Base-by-base conservation (phyloP, 2,329 filamentous ascomycete genomes). In the Hymenoscyphus infarciens region DNA sequence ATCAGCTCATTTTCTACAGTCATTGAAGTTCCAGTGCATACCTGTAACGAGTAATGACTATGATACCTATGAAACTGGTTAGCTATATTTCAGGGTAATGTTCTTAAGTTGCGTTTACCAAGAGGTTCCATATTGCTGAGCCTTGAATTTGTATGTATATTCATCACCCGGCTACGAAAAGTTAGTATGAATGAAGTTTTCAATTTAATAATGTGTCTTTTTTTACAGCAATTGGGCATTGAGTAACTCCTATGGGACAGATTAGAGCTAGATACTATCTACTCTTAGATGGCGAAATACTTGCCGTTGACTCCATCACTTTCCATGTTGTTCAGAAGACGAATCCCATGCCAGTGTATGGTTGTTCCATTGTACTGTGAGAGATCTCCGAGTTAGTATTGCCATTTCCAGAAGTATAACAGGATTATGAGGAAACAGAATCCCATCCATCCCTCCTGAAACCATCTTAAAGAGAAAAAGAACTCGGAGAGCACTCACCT, bases 331-430 rank as follows among this genome's bases (percentile, higher is more conserved):
- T 39, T 31, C 7, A 77, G 68, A 63, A 79, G 76, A 10, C 77
- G 69, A 15, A 81, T 67, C 22, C 80, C 80, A 64, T 82, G 80
- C 77, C 77, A 82, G 64, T 82, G 80, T n/a, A 82, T 75, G 5
- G 77, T 73, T 4, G 79, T 82, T 27, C 79, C 80, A 55, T 81
- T 80, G 38, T 74, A 62, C 13, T 29, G 19, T 7, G 66, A 55
- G 29, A 11, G 31, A 33, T 33, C 31, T 33, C 31, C 3, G 31
- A 33, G 31, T 33, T 33, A 33, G 31, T 33, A 33, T 33, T 33
- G 31, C 2, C 10, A 7, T 33, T 33, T 11, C 31, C 7, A 11
- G 10, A 33, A 11, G 31, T 11, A 33, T 33, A 33, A 33, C 31
- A 27, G 25, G 25, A 27, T 27, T 27, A 27, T 27, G 25, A 27